Evolutionary conservation across 148 eudicot genomes (phyloP).

Genomic region (Rhododendron vialii): DNA sequence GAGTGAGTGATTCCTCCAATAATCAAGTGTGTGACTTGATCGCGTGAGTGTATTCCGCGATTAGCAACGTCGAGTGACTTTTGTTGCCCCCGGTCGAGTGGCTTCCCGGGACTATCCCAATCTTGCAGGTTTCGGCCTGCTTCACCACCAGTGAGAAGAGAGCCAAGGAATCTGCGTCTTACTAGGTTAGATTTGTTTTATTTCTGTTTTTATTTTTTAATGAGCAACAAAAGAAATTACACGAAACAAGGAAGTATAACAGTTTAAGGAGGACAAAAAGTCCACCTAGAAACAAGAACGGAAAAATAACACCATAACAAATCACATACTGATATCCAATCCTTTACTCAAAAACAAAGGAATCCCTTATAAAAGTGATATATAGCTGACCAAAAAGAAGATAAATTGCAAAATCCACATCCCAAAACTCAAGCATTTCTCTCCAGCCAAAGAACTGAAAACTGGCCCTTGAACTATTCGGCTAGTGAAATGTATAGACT

Average conservation of each 20-base stretch:
- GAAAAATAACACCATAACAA: background rate
- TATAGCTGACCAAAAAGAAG: background rate
- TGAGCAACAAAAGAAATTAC: background rate
- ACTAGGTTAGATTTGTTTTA: background rate
- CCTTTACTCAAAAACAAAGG: background rate
- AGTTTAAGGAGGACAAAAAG: background rate
- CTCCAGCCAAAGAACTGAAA: background rate
- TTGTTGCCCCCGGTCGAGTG: no score
- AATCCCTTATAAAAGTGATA: background rate
- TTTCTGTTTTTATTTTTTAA: background rate
- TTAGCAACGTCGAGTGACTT: no score
- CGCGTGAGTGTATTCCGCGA: no score
- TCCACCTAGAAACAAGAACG: background rate
- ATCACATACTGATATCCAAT: background rate
- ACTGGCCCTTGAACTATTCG: background rate
- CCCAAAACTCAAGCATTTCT: background rate
- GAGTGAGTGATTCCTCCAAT: no score
- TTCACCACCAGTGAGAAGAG: background rate
- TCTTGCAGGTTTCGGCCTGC: no score
- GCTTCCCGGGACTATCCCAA: no score
- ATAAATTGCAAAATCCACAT: background rate
- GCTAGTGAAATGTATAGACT: background rate
- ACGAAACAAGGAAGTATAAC: background rate
- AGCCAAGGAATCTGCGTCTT: background rate
- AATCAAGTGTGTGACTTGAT: no score